A percentile compares a stretch with the other conserved stretches of the same genome.
Conservation (phyloP, 371 early-diverging fungal genomes). For the Chytridium lagenaria region DNA sequence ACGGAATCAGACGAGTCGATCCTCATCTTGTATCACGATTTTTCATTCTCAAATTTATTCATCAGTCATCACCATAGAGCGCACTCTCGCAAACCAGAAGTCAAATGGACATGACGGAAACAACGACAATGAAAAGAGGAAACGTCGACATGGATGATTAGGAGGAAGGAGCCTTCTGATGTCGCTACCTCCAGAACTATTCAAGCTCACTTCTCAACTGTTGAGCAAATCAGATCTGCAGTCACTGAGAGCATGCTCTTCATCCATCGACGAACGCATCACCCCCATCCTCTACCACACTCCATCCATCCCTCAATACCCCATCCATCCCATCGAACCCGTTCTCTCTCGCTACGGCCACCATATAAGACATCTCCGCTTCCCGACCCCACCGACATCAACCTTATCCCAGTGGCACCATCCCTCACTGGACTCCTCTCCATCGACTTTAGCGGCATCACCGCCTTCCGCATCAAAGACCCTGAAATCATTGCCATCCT, state of each 20-base stretch:
- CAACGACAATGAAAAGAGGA: too few relatives aligned
- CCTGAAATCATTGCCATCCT: constrained; percentile 3
- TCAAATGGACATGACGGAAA: too few relatives aligned
- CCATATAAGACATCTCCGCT: constrained; percentile 7
- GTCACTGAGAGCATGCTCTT: not conserved
- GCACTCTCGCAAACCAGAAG: too few relatives aligned
- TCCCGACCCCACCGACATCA: constrained; percentile 14
- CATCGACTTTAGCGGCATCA: constrained; percentile 24
- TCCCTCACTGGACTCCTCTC: constrained; percentile 10
- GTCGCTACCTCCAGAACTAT: constrained; percentile 6
- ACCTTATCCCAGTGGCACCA: not conserved
- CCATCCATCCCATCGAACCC: constrained; percentile 2
- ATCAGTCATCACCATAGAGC: too few relatives aligned
- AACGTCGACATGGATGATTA: too few relatives aligned
- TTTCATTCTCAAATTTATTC: too few relatives aligned
- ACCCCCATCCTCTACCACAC: not conserved
- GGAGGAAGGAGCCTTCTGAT: too few relatives aligned
- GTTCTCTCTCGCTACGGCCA: not conserved
- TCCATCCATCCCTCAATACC: constrained; percentile 3
- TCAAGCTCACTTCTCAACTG: not conserved
- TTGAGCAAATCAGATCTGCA: not conserved
- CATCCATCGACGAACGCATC: not conserved
- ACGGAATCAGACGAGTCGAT: too few relatives aligned
- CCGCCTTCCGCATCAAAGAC: constrained; percentile 24
- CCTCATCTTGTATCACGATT: too few relatives aligned